These are phyloP conservation scores for Ustanciosporium gigantosporum DNA, from an alignment of 1,284 basidiomycete species.

Conservation along the genomic window DNA sequence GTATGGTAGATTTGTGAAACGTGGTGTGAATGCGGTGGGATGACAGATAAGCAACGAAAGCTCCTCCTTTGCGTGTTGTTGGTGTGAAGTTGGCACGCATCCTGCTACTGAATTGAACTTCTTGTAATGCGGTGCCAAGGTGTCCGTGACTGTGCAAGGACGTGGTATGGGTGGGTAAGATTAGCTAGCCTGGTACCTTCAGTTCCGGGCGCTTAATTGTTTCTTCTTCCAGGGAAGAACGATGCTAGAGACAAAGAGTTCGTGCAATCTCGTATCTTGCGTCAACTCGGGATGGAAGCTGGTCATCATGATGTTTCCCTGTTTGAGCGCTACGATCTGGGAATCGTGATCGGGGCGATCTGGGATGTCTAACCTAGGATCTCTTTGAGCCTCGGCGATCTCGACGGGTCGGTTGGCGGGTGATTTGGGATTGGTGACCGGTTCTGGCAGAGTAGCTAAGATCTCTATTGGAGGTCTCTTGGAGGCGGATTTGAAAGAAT, in stretches of 20 bases:
- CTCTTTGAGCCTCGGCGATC: slow-evolving; percentile 9
- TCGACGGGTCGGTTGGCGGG: slow-evolving; percentile 13
- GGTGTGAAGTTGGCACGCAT: too few species aligned
- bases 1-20: too few species aligned
- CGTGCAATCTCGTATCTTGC: slow-evolving; percentile 82
- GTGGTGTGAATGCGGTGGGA: too few species aligned
- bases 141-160: too few species aligned
- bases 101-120: too few species aligned
- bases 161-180: too few species aligned
- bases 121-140: too few species aligned
- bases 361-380: slow-evolving; percentile 15
- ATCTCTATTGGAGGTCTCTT: slow-evolving; percentile 63
- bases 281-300: slow-evolving; percentile 95
- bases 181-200: too few species aligned
- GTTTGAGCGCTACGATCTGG: slow-evolving; percentile 81
- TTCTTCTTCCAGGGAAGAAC: slow-evolving; percentile 22
- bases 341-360: slow-evolving; percentile 56
- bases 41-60: too few species aligned
- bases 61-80: too few species aligned
- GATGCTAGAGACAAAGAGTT: slow-evolving; percentile 70
- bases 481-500: slow-evolving; percentile 12
- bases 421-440: slow-evolving; percentile 62
- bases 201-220: too few species aligned
- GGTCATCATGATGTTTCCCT: slow-evolving; percentile 82
- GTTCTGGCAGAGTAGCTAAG: slow-evolving; percentile 73